Evolutionary conservation across 2,329 filamentous ascomycete genomes (phyloP), one percentile per base, ranked within the genome.

Genomic region (Aureobasidium mangrovei): DNA sequence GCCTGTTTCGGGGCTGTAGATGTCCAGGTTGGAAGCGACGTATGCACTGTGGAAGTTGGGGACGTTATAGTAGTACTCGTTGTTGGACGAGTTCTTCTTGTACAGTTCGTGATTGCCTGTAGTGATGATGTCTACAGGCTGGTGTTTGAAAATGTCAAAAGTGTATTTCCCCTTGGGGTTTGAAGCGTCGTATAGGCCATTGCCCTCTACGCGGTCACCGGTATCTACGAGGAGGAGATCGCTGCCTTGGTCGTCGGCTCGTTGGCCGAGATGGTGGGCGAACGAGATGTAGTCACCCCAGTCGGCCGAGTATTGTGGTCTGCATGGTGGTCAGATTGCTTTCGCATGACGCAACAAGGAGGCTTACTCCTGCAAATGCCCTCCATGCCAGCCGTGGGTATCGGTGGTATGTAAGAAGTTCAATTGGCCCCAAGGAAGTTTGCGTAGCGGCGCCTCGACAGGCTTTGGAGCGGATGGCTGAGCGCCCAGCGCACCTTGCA

Each of bases 271-370:
- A 66, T 91, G 89, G 35, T 85, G 77, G 33, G 90, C 82, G 66
- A 98, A 96, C 5, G 91, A 96, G 63, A 97, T 80, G 70, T 97
- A 98, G 72, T 98, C 93, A 56, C 93, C 93, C 90, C 93, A 97
- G 70, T 98, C 93, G 44, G 89, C 91, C 5, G 88, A 91, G 70
- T 94, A 98, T 57, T 93, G 91, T 2, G 89, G 78, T 72, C 86
- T 89, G 58, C 29, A 10, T 26, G 2, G 29, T 1, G 4, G 42
- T 59, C 44, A 55, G 28, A 12, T 5, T 3, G 10, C 42, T 39
- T 2, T 27, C 12, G 8, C 9, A 54, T 1, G 4, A 27, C 24
- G 38, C 12, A 26, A 53, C 36, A 39, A 10, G 63, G 47, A 61
- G 57, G 64, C 78, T 65, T 74, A 89, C 84, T 98, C 93, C 74